These are phyloP conservation scores for Litsea cubeba DNA, from an alignment of 164 flowering plant species.

Conservation along the genomic window DNA sequence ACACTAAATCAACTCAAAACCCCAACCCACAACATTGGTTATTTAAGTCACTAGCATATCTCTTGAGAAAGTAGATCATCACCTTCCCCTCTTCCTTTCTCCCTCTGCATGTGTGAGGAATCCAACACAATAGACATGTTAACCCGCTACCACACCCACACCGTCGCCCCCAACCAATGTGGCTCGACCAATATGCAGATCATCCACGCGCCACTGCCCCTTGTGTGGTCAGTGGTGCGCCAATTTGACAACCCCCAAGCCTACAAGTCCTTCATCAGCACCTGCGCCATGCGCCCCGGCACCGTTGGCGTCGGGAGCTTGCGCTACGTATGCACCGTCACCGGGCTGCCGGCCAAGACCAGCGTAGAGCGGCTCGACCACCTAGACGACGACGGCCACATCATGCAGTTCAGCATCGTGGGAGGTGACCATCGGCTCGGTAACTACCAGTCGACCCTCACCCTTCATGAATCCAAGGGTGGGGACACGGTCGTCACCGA, in stretches of 20 bases:
- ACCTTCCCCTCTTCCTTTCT: neutral
- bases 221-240: slow-evolving; percentile 45
- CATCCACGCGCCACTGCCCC: slow-evolving; percentile 28
- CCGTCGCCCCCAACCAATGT: slow-evolving; percentile 25
- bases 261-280: slow-evolving; percentile 37
- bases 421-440: slow-evolving; percentile 41
- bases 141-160: slow-evolving; percentile 19
- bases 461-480: slow-evolving; percentile 14
- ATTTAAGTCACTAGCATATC: neutral
- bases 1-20: neutral
- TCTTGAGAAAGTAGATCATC: neutral
- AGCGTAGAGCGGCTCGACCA: slow-evolving; percentile 36
- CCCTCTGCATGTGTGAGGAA: neutral
- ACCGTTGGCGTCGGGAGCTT: slow-evolving; percentile 22
- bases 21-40: neutral
- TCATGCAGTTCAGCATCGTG: slow-evolving; percentile 25
- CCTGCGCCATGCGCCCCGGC: slow-evolving; percentile 23
- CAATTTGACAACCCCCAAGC: slow-evolving; percentile 35
- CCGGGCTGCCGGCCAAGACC: slow-evolving; percentile 31
- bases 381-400: slow-evolving; percentile 35
- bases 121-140: slow-evolving; percentile 7
- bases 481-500: slow-evolving; percentile 32
- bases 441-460: slow-evolving; percentile 31
- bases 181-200: slow-evolving; percentile 24
- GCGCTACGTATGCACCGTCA: slow-evolving; percentile 24